Evolutionary conservation across 108 stramenopile genomes (phyloP).

Genomic region (Pseudonitzschia pungens): DNA sequence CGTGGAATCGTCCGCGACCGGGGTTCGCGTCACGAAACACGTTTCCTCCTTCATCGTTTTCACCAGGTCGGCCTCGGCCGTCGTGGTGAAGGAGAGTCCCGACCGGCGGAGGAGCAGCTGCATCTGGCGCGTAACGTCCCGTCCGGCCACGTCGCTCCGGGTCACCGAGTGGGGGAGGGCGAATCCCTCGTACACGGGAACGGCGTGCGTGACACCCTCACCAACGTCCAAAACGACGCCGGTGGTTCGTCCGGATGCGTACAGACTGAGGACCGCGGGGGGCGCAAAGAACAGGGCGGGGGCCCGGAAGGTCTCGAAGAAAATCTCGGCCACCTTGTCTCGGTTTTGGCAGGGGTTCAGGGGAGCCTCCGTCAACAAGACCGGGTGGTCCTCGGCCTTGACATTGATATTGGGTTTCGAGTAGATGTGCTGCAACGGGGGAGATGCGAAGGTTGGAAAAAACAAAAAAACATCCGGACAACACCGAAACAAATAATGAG

Average conservation of each 20-base stretch:
- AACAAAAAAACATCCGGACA: no score
- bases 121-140: slow-evolving; percentile 92
- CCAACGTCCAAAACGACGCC: slow-evolving; percentile 98
- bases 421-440: slow-evolving; percentile 58
- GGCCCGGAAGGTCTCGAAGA: slow-evolving; percentile 94
- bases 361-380: slow-evolving; percentile 95
- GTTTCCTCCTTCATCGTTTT: slow-evolving; percentile 92
- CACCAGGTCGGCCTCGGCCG: slow-evolving; percentile 90
- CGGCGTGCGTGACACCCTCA: slow-evolving; percentile 94
- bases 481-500: background rate
- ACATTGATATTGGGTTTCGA: slow-evolving; percentile 86
- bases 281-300: slow-evolving; percentile 93
- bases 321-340: slow-evolving; percentile 86
- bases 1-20: slow-evolving; percentile 39
- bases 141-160: slow-evolving; percentile 91
- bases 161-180: slow-evolving; percentile 93
- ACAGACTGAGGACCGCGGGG: slow-evolving; percentile 90
- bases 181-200: slow-evolving; percentile 98
- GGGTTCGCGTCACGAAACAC: slow-evolving; percentile 79
- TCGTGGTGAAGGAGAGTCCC: slow-evolving; percentile 89
- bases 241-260: slow-evolving; percentile 95
- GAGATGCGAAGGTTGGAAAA: background rate
- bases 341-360: slow-evolving; percentile 91
- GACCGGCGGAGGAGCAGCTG: slow-evolving; percentile 84
- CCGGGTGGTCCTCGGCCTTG: slow-evolving; percentile 91